Base-by-base conservation (phyloP, 2,329 filamentous ascomycete species). In the Colletotrichum chrysophilum region DNA sequence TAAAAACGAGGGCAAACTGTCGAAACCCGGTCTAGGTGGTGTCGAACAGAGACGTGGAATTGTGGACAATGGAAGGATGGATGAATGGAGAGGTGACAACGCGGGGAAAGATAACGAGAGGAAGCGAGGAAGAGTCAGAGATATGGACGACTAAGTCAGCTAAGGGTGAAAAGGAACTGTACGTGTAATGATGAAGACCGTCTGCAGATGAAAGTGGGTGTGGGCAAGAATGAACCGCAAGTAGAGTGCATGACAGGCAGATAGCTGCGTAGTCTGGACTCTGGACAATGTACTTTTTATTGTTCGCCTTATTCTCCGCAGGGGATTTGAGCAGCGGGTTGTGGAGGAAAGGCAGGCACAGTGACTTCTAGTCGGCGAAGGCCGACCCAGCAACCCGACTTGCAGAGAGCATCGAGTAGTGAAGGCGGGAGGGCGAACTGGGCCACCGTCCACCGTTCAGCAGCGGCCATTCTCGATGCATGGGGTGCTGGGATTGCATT, bases 191-290 rank as follows among this genome's bases (percentile, higher is more conserved):
- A 69, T 60, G 43, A 68, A 28, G 64, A 34, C 4, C 26, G 43
- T 52, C 4, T 52, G 43, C 43, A 34, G 28, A 43, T 24, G 66
- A 14, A 48, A 34, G 67, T 52, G 58, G 56, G 38, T 58, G 74
- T 56, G 48, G 30, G 62, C 61, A 61, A 30, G 66, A 66, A 55
- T 30, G 72, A 58, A 69, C 21, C 28, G 58, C 21, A 43, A 24
- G 65, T 65, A 76, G 70, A 28, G 64, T 55, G 67, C 70, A 69
- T 68, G 70, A 70, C 70, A 60, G 58, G 65, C 58, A 71, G 68
- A 64, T 56, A 64, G 36, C 43, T 52, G n/a, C n/a, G 67, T 43
- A 58, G 62, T 14, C 69, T 28, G 21, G 73, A 58, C 32, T 14
- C 69, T 36, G 21, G 73, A 58, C 32, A 43, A 68, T 56, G 69